Evolutionary conservation across 768 basidiomycete species (phyloP), one percentile per base, ranked within the genome.

Genomic region (Hericium coralloides): DNA sequence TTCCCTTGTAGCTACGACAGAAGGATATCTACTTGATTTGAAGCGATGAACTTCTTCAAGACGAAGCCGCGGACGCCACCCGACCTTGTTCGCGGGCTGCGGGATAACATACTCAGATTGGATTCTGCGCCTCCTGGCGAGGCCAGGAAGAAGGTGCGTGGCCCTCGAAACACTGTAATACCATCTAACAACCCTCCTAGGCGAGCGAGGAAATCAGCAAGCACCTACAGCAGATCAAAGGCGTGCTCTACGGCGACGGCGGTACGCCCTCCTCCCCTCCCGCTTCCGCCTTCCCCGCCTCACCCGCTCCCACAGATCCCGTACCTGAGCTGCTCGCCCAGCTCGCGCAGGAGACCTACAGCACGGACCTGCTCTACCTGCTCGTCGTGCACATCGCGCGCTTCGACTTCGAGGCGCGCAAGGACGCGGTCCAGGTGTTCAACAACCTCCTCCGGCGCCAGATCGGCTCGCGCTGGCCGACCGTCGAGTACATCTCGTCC

Each of bases 291-390:
- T 55, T 6, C 12, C 48, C 53, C 49, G 39, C 4, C 43, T 55
- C 43, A 53, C 41, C 38, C 48, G 51, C 15, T 63, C 43, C 41
- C 54, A 36, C 65, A 84, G 93, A 95, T 59, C 89, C 93, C 8
- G 74, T 87, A 15, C 90, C 94, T 0, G 95, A 98, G 64, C 76
- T 92, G 36, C 81, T 98, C 45, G 93, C 95, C 7, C 95, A 98
- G 69, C 83, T 98, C 12, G 90, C 95, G 0, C 94, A 98, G 67
- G 95, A 98, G 69, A 92, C 92, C 9, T 98, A 98, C 74, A 84
- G 84, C 59, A 90, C 88, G 49, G 92, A 97, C 68, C 77, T 98
- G 23, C 77, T 98, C 23, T 80, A 88, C 59, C 75, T 83, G 38
- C 81, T 97, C 59, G 85, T 98, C 36, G 75, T 83, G 56, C 82